Percentiles rank a stretch among this genome's conserved stretches.
These are phyloP conservation scores for Globisporangium takayamanum DNA, from an alignment of 352 stramenopile species.

Conservation along the genomic window DNA sequence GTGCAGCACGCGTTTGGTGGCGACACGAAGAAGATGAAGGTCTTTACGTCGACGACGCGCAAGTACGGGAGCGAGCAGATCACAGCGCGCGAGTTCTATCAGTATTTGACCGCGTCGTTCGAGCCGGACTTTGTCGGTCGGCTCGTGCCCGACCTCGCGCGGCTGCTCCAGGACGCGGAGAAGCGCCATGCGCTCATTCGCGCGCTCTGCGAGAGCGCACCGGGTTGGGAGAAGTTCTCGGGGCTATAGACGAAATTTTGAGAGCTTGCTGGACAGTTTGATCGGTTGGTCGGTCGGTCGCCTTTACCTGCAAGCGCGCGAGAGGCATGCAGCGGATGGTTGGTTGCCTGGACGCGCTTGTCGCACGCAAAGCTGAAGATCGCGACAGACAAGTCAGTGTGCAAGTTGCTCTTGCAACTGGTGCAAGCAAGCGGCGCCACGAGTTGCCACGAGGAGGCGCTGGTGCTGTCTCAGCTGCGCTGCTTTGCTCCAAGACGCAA, in stretches of 20 bases:
- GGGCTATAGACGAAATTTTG: conserved; percentile 38
- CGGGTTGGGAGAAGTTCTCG: conserved; percentile 79
- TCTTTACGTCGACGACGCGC: conserved; percentile 76
- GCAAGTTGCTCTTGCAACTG: too few relatives aligned
- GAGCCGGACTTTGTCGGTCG: conserved; percentile 83
- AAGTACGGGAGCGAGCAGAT: conserved; percentile 85
- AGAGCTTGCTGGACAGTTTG: neutral
- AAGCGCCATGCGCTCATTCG: conserved; percentile 79
- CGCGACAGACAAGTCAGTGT: too few relatives aligned
- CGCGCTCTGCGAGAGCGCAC: conserved; percentile 77
- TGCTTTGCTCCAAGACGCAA: too few relatives aligned
- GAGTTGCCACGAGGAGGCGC: too few relatives aligned
- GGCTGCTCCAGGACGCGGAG: conserved; percentile 78
- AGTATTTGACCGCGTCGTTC: conserved; percentile 86
- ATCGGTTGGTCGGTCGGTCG: neutral
- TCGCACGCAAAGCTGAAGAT: too few relatives aligned
- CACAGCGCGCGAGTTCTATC: conserved; percentile 83
- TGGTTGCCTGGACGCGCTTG: too few relatives aligned
- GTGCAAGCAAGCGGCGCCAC: too few relatives aligned
- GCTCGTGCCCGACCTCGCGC: conserved; percentile 77
- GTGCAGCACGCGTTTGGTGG: conserved; percentile 66
- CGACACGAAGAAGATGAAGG: conserved; percentile 82
- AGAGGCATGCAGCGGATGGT: neutral
- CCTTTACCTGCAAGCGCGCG: neutral
- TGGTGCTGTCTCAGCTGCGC: too few relatives aligned